Conservation (phyloP, 306 rosid genomes). For the Medicago ruthenica region DNA sequence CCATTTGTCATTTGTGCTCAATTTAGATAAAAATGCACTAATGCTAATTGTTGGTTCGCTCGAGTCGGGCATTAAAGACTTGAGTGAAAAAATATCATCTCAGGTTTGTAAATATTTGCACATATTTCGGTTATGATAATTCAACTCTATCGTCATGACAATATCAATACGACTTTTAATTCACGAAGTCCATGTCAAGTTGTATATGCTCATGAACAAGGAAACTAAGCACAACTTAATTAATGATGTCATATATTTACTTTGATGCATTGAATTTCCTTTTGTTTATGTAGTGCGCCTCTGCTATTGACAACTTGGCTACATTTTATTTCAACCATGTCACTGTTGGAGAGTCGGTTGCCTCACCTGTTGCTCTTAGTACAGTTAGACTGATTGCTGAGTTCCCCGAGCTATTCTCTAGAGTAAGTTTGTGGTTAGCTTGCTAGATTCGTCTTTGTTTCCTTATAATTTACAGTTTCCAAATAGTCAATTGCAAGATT, state of each 20-base stretch:
- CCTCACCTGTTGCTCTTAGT: constrained; percentile 62
- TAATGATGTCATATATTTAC: constrained; percentile 22
- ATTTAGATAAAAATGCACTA: constrained; percentile 69
- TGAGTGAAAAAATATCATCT: constrained; percentile 75
- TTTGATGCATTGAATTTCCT: constrained; percentile 11
- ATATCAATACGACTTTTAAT: neutral
- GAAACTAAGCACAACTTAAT: constrained; percentile 19
- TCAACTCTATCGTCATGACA: constrained; percentile 7
- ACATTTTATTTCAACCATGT: constrained; percentile 78
- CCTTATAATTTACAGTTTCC: neutral
- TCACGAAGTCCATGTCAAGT: constrained; percentile 1
- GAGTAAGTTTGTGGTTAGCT: constrained; percentile 59
- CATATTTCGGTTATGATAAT: neutral
- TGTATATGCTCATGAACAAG: constrained; percentile 21
- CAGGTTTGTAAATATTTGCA: constrained; percentile 59
- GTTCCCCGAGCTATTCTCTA: constrained; percentile 72
- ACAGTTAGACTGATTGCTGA: constrained; percentile 66
- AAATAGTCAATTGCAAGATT: neutral
- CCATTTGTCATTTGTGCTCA: constrained; percentile 71
- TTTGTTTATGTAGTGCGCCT: constrained; percentile 67
- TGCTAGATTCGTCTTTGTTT: constrained; percentile 2
- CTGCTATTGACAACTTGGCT: constrained; percentile 82
- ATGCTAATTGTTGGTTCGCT: constrained; percentile 78
- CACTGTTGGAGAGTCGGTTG: constrained; percentile 69
- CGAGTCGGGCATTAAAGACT: constrained; percentile 91